These are phyloP conservation scores for Pseudogymnoascus sp. DNA, from an alignment of 2,329 filamentous ascomycete genomes.

Conservation along the genomic window DNA sequence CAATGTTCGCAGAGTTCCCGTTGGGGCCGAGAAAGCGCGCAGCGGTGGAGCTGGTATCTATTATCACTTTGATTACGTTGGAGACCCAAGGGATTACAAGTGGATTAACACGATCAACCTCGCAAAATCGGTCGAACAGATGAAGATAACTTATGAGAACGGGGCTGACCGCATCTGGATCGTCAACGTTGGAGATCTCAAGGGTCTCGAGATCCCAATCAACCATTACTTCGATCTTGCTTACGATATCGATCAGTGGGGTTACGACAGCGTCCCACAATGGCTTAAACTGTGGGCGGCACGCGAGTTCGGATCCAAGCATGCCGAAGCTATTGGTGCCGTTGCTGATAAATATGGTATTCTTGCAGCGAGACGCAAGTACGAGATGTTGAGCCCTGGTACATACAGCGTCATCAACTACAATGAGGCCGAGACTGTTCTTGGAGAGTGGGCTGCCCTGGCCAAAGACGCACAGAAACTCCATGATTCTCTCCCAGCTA, in stretches of 20 bases:
- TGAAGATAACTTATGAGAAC: constrained; percentile 53
- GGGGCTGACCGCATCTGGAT: constrained; percentile 51
- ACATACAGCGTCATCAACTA: constrained; percentile 58
- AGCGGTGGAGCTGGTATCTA: constrained; percentile 58
- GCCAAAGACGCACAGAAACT: constrained; percentile 47
- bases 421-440: constrained; percentile 52
- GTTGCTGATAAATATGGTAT: constrained; percentile 50
- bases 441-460: constrained; percentile 48
- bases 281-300: constrained; percentile 52
- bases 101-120: constrained; percentile 62
- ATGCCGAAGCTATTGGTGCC: constrained; percentile 41
- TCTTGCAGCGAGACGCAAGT: constrained; percentile 53
- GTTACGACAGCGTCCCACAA: constrained; percentile 45
- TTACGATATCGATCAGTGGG: constrained; percentile 53
- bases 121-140: constrained; percentile 58
- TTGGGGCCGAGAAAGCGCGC: constrained; percentile 48
- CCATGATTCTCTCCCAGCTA: constrained; percentile 45
- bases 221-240: constrained; percentile 62
- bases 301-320: constrained; percentile 47
- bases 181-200: constrained; percentile 58
- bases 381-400: constrained; percentile 51
- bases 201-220: constrained; percentile 55
- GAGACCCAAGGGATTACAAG: constrained; percentile 41
- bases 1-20: constrained; percentile 54
- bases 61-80: constrained; percentile 50